Percentiles rank a stretch among this genome's conserved stretches.
Conservation (phyloP, 225 moss, liverwort and hornwort genomes). For the Sphagnum tenellum region DNA sequence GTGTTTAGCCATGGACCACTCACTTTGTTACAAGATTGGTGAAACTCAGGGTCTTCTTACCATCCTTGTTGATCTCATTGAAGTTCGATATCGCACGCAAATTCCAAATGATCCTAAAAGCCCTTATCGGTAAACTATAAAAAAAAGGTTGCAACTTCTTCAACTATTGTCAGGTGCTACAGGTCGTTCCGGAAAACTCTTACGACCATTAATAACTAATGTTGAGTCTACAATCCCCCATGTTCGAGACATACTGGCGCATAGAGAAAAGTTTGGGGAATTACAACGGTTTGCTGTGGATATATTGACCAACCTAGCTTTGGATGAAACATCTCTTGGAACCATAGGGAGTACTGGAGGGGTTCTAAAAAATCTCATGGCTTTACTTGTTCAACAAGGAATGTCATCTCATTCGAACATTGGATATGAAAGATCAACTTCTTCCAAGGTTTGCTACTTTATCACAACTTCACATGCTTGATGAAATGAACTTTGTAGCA, state of each 20-base stretch:
- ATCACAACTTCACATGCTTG: no score
- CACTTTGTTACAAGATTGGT: slow-evolving; percentile 48
- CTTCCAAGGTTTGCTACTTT: no score
- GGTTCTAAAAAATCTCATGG: slow-evolving; percentile 43
- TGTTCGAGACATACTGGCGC: slow-evolving; percentile 53
- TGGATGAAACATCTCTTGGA: slow-evolving; percentile 39
- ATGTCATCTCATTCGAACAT: no score
- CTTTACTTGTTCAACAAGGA: slow-evolving; percentile 23
- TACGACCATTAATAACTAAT: slow-evolving; percentile 46
- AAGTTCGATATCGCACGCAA: slow-evolving; percentile 9
- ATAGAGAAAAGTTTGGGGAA: slow-evolving; percentile 8
- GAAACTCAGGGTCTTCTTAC: slow-evolving; percentile 51
- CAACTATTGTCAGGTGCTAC: slow-evolving; percentile 25
- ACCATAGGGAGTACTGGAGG: slow-evolving; percentile 74
- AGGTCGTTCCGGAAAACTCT: slow-evolving; percentile 33
- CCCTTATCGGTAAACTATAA: slow-evolving; percentile 18
- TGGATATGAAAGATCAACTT: background rate
- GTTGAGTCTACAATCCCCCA: slow-evolving; percentile 61
- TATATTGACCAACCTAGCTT: slow-evolving; percentile 48
- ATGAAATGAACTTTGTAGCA: no score
- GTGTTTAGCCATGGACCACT: slow-evolving; percentile 54
- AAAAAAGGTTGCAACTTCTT: slow-evolving; percentile 52
- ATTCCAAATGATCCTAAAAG: background rate
- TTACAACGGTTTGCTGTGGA: slow-evolving; percentile 47
- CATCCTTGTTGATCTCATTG: slow-evolving; percentile 36